Percentiles rank a stretch among this genome's conserved stretches.
These are phyloP conservation scores for Coprinopsis strossmayeri DNA, from an alignment of 768 basidiomycete genomes.

Conservation along the genomic window DNA sequence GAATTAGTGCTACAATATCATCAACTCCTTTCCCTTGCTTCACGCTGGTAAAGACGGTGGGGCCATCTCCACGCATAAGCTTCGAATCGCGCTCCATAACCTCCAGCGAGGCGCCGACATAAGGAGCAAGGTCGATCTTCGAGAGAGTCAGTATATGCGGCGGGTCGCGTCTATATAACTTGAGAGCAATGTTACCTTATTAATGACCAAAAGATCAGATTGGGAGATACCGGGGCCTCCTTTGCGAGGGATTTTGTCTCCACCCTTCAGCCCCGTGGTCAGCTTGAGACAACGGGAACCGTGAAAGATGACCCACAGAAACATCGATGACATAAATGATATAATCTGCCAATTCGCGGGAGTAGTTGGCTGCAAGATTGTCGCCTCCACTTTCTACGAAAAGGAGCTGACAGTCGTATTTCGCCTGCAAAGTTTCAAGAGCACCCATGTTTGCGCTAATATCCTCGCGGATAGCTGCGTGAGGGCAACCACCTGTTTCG, in stretches of 20 bases:
- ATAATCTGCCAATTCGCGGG: conserved; percentile 93
- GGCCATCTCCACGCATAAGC: conserved; percentile 90
- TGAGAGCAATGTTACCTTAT: conserved; percentile 60
- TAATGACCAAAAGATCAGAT: conserved; percentile 90
- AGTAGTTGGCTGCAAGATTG: conserved; percentile 96
- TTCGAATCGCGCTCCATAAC: conserved; percentile 94
- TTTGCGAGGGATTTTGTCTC: conserved; percentile 97
- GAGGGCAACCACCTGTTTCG: conserved; percentile 97
- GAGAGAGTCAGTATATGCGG: background rate
- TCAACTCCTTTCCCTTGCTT: conserved; percentile 73
- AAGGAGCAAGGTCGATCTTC: conserved; percentile 92
- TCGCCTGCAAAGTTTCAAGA: conserved; percentile 87
- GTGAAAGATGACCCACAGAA: conserved; percentile 36
- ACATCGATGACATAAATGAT: conserved; percentile 93
- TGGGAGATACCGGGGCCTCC: conserved; percentile 97
- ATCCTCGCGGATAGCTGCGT: conserved; percentile 97
- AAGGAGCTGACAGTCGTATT: conserved; percentile 83
- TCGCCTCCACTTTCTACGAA: conserved; percentile 97
- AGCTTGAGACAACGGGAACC: background rate
- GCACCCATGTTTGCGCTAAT: conserved; percentile 97
- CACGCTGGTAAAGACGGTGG: conserved; percentile 87
- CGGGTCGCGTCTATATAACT: too few relatives aligned
- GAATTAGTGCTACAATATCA: conserved; percentile 72
- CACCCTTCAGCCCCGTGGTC: conserved; percentile 51
- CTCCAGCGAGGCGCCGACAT: conserved; percentile 88